Percentiles rank a stretch among this genome's conserved stretches.
These are phyloP conservation scores for Paracoccidioides lutzii DNA, from an alignment of 2,329 filamentous ascomycete genomes.

Conservation along the genomic window DNA sequence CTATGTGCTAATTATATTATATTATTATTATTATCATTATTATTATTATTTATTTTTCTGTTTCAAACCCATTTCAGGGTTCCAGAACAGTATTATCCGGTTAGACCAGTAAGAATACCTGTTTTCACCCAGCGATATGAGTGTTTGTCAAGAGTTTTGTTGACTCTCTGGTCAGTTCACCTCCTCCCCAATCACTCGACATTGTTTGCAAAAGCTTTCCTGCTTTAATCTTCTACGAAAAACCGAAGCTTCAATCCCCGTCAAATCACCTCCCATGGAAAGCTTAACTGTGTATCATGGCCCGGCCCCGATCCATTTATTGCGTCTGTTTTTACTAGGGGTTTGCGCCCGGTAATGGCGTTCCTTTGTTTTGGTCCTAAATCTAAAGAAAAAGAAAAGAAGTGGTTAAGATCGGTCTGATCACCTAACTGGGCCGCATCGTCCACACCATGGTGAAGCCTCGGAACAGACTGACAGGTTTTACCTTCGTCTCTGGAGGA, in stretches of 20 bases:
- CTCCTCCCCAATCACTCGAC: no score
- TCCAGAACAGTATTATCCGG: neutral
- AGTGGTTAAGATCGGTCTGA: neutral
- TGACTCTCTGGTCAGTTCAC: neutral
- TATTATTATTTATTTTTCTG: no score
- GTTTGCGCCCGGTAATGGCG: neutral
- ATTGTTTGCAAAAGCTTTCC: no score
- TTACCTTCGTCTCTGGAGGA: neutral
- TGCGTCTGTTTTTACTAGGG: neutral
- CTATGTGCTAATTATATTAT: neutral
- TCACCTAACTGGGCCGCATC: neutral
- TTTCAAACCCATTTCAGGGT: neutral
- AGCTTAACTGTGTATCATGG: neutral
- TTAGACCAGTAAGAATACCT: neutral
- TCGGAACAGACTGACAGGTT: constrained; percentile 1
- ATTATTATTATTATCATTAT: no score
- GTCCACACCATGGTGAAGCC: neutral
- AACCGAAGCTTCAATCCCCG: neutral
- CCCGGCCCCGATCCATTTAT: neutral
- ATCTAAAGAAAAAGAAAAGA: constrained; percentile 1
- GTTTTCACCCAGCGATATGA: neutral
- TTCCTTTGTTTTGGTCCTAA: constrained; percentile 1
- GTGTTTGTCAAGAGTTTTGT: neutral
- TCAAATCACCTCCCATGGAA: neutral
- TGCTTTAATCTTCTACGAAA: no score